phyloP scores from a whole-genome alignment of 2,329 filamentous ascomycete genomes.

The Oidium heveae region DNA sequence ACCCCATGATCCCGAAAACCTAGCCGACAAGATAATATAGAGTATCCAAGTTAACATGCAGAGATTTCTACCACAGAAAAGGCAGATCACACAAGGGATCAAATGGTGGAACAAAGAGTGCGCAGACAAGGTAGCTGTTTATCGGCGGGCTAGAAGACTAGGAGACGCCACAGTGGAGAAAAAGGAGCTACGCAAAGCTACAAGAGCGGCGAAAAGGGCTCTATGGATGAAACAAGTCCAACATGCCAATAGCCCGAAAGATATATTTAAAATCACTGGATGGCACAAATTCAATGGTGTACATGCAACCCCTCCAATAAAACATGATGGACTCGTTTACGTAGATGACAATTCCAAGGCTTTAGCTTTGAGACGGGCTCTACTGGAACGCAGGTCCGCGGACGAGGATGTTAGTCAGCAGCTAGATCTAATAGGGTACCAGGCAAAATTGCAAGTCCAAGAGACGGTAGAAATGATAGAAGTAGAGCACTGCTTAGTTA shows the following conservation, averaged over 20 bases:
- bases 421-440: background rate
- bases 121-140: background rate
- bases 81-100: background rate
- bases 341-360: background rate
- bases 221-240: background rate
- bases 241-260: background rate
- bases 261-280: background rate
- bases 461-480: background rate
- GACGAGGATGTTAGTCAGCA: background rate
- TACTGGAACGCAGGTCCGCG: background rate
- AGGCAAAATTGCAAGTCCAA: background rate
- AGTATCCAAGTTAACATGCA: background rate
- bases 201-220: background rate
- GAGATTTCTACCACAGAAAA: background rate
- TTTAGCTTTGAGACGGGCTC: background rate
- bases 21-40: background rate
- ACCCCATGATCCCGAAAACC: background rate
- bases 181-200: background rate
- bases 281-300: background rate
- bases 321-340: background rate
- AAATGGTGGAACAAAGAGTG: background rate
- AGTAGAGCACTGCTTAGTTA: background rate
- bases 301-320: background rate
- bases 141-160: background rate
- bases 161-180: background rate